Evolutionary conservation across 345 rosid genomes (phyloP), one percentile per base, ranked within the genome.

Genomic region (Aquilaria malaccensis): DNA sequence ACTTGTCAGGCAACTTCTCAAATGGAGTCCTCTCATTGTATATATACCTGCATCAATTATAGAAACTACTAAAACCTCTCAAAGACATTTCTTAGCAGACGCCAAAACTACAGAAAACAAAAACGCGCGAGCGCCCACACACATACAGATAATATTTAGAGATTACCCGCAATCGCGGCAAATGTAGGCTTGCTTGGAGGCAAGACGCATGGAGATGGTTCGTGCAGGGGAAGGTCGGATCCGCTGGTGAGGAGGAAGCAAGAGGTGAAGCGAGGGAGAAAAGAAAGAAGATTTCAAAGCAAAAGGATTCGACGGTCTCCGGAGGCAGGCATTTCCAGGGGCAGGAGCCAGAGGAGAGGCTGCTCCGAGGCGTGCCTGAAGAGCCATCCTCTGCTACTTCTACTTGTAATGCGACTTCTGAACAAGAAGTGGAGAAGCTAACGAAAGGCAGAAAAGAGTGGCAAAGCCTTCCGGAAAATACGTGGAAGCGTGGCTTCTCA

Each of bases 151-250:
- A 7, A 33, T 2, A 49, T 3, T 1, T 30, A 60, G 60, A 31
- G 2, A 22, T 9, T 63, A 93, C 97, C 99, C 99, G 80, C 99
- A 93, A 63, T 93, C 97, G 13, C 97, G 89, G 72, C 97, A 93
- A 33, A 93, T 89, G 66, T 87, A 89, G 47, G 96, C 78, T 77
- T 89, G 87, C 70, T 87, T 87, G 71, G 97, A 79, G 65, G 92
- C 81, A 45, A 76, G 80, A 61, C 97, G 97, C 94, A 87, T 86
- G 82, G 85, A 77, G 75, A 81, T 68, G 59, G 66, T 85, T 11
- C 89, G 80, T 52, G 87, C 52, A 60, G 77, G 58, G 57, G 78
- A 70, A 31, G 77, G 59, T 50, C 57, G 61, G 60, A 59, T 62
- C 22, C 3, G 60, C n/a, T 51, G 55, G 15, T 12, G 73, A 63